These are phyloP conservation scores for Lactifluus pinguis DNA, from an alignment of 768 basidiomycete genomes.

Conservation along the genomic window DNA sequence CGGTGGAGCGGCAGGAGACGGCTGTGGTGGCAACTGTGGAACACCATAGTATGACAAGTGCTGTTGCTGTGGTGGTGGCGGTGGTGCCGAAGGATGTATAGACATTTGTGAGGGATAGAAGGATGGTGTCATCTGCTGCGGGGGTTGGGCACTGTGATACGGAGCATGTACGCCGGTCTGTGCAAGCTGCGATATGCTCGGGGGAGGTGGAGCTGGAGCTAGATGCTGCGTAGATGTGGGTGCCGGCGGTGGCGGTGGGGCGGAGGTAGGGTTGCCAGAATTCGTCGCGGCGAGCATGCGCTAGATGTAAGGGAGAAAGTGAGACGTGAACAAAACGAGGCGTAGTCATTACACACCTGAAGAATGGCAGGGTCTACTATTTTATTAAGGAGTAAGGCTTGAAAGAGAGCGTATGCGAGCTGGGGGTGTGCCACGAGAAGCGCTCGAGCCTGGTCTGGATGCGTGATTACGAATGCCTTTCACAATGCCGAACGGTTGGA, in stretches of 20 bases:
- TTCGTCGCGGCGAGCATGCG: conserved; percentile 43
- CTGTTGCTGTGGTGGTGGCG: conserved; percentile 26
- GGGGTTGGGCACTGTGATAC: conserved; percentile 15
- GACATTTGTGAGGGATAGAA: conserved; percentile 22
- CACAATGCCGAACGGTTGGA: background rate
- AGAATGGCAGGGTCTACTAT: conserved; percentile 85
- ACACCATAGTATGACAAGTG: conserved; percentile 12
- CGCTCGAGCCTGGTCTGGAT: conserved; percentile 80
- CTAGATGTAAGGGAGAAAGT: conserved; percentile 18
- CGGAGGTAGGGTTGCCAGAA: background rate
- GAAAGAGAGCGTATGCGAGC: conserved; percentile 92
- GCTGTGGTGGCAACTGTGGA: conserved; percentile 29
- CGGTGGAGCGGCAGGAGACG: conserved; percentile 27
- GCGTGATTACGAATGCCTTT: conserved; percentile 85
- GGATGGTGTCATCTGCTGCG: conserved; percentile 20
- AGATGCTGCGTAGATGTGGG: conserved; percentile 22
- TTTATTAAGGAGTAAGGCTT: conserved; percentile 86
- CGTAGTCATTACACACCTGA: conserved; percentile 39
- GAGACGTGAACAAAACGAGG: background rate
- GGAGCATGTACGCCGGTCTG: conserved; percentile 18
- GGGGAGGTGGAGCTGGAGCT: conserved; percentile 12
- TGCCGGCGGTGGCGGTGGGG: conserved; percentile 9
- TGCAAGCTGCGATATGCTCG: conserved; percentile 23
- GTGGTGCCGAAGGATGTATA: conserved; percentile 28
- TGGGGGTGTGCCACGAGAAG: conserved; percentile 83